Base-by-base conservation (phyloP, 345 rosid species). In the Populus tremula region DNA sequence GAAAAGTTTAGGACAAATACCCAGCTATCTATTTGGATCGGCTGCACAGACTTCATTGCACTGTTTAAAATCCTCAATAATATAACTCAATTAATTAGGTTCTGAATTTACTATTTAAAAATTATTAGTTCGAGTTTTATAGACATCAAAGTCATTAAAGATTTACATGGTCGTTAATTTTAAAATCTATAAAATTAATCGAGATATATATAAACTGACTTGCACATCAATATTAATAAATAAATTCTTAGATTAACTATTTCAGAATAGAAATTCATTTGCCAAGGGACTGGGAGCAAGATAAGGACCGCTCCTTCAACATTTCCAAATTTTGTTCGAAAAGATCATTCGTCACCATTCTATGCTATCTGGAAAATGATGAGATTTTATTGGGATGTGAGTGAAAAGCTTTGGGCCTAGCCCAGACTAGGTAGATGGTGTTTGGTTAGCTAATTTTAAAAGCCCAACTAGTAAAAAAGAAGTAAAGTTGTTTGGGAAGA, bases 371-470 rank as follows among this genome's bases (percentile, higher is more conserved):
- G 82, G 87, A 91, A 73, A 87, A 86, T 69, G 93, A 96, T 6
- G 91, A 92, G 79, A 79, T 94, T 47, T 77, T 94, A 90, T 68
- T 94, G 91, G 94, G 92, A 90, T 90, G 89, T 35, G 91, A 86
- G 86, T 85, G 86, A 81, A 85, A 89, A 66, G 91, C 84, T 73
- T 77, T 94, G 76, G 97, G 86, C 31, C 31, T 29, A 2, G 31
- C 31, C 31, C 31, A 29, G 31, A 29, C 2, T 29, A 0, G 31
- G 31, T 2, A 1, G 31, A 29, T 29, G 2, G 31, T 29, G 31
- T 29, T 29, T 1, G 31, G 31, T 29, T 29, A 29, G 31, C 31
- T 29, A 29, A 29, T 29, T 29, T 29, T 29, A 29, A 1, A 29
- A 1, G 31, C 31, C 31, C 31, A 29, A 2, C 31, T 29, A 2